phyloP scores from a whole-genome alignment of 169 alveolate genomes.

The Besnoitia besnoiti region DNA sequence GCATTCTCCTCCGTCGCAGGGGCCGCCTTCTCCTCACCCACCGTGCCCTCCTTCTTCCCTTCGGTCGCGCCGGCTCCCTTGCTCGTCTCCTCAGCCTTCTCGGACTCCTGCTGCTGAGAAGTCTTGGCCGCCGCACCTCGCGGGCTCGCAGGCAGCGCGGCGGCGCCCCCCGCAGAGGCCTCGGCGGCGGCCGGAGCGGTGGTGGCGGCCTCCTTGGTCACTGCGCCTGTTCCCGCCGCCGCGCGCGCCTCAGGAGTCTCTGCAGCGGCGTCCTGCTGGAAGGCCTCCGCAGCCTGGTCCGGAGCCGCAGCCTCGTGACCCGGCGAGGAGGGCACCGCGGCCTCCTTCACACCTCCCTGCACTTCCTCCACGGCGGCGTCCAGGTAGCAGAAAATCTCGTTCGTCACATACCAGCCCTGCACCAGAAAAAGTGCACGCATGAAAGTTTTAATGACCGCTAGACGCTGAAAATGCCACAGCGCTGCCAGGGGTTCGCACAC shows the following conservation, averaged over 20 bases:
- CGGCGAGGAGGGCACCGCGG: background rate
- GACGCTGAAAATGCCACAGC: too few relatives aligned
- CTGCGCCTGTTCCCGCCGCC: background rate
- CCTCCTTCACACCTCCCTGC: constrained; percentile 38
- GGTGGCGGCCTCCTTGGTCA: background rate
- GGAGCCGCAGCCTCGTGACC: background rate
- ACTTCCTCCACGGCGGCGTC: constrained; percentile 51
- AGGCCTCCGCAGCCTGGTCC: background rate
- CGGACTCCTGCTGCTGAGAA: background rate
- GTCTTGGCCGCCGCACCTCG: background rate
- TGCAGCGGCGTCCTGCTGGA: background rate
- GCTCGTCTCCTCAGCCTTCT: background rate
- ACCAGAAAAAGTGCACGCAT: too few relatives aligned
- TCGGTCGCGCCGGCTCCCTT: background rate
- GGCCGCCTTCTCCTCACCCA: background rate
- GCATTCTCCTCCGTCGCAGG: background rate
- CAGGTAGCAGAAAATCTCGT: constrained; percentile 53
- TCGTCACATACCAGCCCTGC: constrained; percentile 63
- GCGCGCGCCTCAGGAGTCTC: background rate
- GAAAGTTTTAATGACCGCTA: too few relatives aligned
- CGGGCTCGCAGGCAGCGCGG: background rate
- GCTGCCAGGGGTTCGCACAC: too few relatives aligned
- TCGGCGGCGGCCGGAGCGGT: background rate
- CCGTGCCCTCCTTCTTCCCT: background rate
- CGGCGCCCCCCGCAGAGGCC: background rate